These are phyloP conservation scores for Salix caprea DNA, from an alignment of 345 rosid species.

Conservation along the genomic window DNA sequence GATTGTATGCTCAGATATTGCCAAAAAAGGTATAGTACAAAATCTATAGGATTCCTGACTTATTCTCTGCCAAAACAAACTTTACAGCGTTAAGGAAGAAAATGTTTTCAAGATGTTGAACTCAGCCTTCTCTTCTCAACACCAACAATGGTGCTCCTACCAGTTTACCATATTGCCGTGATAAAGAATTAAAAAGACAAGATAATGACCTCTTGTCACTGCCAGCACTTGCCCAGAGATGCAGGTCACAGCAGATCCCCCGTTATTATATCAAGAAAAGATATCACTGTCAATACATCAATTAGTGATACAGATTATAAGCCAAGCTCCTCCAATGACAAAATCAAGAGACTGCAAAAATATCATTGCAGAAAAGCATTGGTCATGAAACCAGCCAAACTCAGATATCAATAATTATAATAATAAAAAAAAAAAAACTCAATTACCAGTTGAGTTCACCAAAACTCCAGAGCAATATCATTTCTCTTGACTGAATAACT, in stretches of 20 bases:
- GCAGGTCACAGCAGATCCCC: conserved; percentile 8
- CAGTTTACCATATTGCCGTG: conserved; percentile 1
- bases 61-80: conserved; percentile 22
- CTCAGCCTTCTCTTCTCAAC: conserved; percentile 18
- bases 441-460: conserved; percentile 22
- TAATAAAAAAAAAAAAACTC: neutral
- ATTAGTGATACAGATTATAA: conserved; percentile 21
- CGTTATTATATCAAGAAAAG: conserved; percentile 10
- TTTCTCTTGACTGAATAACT: conserved; percentile 46
- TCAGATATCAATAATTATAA: neutral
- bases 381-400: neutral
- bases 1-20: conserved; percentile 14
- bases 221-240: conserved; percentile 13
- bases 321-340: conserved; percentile 12
- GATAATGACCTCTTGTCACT: conserved; percentile 10
- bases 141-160: conserved; percentile 4
- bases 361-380: neutral
- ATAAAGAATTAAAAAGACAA: neutral
- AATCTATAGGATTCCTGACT: conserved; percentile 13
- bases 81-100: conserved; percentile 15
- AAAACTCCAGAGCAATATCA: neutral
- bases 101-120: conserved; percentile 10
- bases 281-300: conserved; percentile 7
- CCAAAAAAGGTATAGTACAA: conserved; percentile 23
- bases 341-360: conserved; percentile 27